A percentile compares a stretch with the other conserved stretches of the same genome.
Evolutionary conservation across 768 basidiomycete species (phyloP).

Genomic region (Xerocomellus chrysenteron): DNA sequence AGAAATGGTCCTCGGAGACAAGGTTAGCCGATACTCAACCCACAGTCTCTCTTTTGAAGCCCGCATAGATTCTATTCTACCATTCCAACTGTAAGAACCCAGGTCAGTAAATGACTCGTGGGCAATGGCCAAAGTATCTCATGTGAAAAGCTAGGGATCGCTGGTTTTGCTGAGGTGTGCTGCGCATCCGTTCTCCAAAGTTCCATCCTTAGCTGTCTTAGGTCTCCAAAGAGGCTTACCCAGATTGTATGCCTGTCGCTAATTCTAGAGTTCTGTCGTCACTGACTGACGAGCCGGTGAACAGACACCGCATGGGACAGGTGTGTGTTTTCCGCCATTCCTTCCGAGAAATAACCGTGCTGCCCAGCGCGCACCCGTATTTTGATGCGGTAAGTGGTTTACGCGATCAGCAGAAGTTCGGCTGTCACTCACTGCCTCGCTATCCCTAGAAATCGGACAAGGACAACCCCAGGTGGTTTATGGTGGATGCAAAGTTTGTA

Average conservation of each 20-base stretch:
- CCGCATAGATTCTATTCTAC: conserved; percentile 74
- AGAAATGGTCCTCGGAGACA: conserved; percentile 73
- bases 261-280: conserved; percentile 1
- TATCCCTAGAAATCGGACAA: conserved; percentile 68
- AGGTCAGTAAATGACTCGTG: conserved; percentile 42
- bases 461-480: conserved; percentile 84
- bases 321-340: conserved; percentile 41
- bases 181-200: neutral
- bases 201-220: conserved; percentile 27
- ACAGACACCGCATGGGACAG: conserved; percentile 89
- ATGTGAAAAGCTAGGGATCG: conserved; percentile 52
- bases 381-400: conserved; percentile 59
- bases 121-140: conserved; percentile 1
- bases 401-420: neutral
- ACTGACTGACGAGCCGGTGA: conserved; percentile 6
- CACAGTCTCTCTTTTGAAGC: neutral
- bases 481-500: conserved; percentile 79
- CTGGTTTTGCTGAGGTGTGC: conserved; percentile 77
- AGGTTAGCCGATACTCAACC: conserved; percentile 42
- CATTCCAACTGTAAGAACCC: conserved; percentile 85
- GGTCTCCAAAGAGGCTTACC: conserved; percentile 84
- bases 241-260: conserved; percentile 64
- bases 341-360: conserved; percentile 7
- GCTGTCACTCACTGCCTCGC: neutral
- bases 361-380: conserved; percentile 67